Evolutionary conservation across 1,284 basidiomycete genomes (phyloP).

Genomic region (Singerocomus rubriflavus): DNA sequence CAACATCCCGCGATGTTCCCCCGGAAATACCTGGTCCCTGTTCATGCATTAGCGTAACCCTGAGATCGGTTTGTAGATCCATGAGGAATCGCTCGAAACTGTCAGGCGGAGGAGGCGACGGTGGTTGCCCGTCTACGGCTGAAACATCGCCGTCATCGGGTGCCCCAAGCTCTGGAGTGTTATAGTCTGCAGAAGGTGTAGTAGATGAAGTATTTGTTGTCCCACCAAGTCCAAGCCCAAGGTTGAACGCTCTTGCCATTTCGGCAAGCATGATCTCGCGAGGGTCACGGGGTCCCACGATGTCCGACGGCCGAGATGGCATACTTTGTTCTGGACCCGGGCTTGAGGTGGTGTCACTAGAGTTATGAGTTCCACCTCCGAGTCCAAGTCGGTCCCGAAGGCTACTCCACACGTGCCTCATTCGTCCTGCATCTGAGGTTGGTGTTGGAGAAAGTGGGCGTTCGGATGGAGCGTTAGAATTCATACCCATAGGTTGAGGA

Average conservation of each 20-base stretch:
- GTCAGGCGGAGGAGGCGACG: slow-evolving; percentile 52
- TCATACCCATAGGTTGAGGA: slow-evolving; percentile 14
- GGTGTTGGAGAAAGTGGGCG: slow-evolving; percentile 50
- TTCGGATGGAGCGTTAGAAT: slow-evolving; percentile 24
- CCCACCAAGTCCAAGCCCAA: slow-evolving; percentile 56
- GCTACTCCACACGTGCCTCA: slow-evolving; percentile 61
- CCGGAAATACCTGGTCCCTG: slow-evolving; percentile 15
- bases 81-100: slow-evolving; percentile 75
- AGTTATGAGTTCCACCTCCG: slow-evolving; percentile 24
- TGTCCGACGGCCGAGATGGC: slow-evolving; percentile 23
- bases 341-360: slow-evolving; percentile 11
- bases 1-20: slow-evolving; percentile 17
- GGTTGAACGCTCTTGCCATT: slow-evolving; percentile 72
- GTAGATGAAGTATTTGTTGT: slow-evolving; percentile 9
- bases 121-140: slow-evolving; percentile 12
- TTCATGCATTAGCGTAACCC: slow-evolving; percentile 49
- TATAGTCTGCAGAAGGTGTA: slow-evolving; percentile 5
- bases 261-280: slow-evolving; percentile 66
- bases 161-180: slow-evolving; percentile 7
- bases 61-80: slow-evolving; percentile 67
- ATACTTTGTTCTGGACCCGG: slow-evolving; percentile 10
- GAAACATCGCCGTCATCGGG: slow-evolving; percentile 4
- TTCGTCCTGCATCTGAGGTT: slow-evolving; percentile 44
- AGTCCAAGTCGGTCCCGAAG: slow-evolving; percentile 63
- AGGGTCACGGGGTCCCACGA: slow-evolving; percentile 41